Percentiles rank a stretch among this genome's conserved stretches.
These are phyloP conservation scores for Trichoderma arundinaceum DNA, from an alignment of 2,329 filamentous ascomycete species.

Conservation along the genomic window DNA sequence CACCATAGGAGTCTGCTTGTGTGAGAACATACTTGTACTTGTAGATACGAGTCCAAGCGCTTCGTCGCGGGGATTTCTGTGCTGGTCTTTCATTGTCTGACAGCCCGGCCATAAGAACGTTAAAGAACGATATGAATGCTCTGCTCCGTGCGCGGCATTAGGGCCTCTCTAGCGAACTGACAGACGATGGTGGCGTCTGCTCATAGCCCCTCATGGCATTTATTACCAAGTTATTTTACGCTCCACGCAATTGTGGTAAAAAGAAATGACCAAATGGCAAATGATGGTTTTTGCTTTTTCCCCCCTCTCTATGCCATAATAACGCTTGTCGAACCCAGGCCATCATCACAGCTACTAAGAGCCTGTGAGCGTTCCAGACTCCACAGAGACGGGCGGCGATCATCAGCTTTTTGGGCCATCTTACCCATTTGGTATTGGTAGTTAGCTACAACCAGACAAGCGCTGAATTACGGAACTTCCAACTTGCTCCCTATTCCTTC, in stretches of 20 bases:
- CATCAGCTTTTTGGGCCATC: constrained; percentile 3
- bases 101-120: background rate
- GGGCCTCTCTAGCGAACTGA: constrained; percentile 4
- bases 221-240: background rate
- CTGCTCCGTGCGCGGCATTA: constrained; percentile 14
- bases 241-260: background rate
- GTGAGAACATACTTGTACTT: too few species aligned
- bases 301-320: background rate
- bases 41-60: too few species aligned
- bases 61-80: too few species aligned
- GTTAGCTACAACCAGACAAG: background rate
- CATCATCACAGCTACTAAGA: background rate
- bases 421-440: background rate
- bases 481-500: background rate
- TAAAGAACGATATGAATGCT: constrained; percentile 12
- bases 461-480: background rate
- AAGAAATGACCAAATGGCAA: constrained; percentile 7
- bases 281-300: constrained; percentile 2
- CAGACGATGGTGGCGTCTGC: background rate
- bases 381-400: constrained; percentile 19
- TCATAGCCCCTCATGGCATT: constrained; percentile 7
- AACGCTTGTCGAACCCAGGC: background rate
- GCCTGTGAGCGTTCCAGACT: background rate
- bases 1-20: background rate
- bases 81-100: too few species aligned